phyloP scores from a whole-genome alignment of 495 filamentous ascomycete species.

The Xylaria nigripes region DNA sequence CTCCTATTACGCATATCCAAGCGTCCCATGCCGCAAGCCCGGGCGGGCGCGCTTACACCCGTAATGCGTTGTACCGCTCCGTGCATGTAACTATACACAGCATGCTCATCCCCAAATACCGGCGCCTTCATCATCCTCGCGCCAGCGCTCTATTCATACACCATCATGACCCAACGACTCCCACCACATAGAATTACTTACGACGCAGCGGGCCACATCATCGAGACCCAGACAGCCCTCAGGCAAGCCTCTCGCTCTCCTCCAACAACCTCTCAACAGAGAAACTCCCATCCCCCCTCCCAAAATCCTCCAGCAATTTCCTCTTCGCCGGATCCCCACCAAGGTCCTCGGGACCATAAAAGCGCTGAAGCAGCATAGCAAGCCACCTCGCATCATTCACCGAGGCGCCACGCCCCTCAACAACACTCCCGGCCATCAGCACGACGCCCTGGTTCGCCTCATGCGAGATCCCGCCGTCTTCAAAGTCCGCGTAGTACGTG shows the following conservation, averaged over 20 bases:
- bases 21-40: too few relatives aligned
- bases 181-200: background rate
- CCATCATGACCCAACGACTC: background rate
- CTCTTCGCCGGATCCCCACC: conserved; percentile 44
- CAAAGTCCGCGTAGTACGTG: conserved; percentile 71
- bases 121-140: too few relatives aligned
- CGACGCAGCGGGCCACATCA: too few relatives aligned
- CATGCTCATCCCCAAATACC: too few relatives aligned
- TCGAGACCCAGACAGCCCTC: background rate
- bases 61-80: too few relatives aligned
- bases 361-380: conserved; percentile 89
- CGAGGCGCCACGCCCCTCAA: conserved; percentile 66
- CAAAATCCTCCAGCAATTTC: conserved; percentile 74
- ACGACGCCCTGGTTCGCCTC: conserved; percentile 65
- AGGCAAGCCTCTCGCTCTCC: conserved; percentile 72
- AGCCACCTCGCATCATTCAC: conserved; percentile 78
- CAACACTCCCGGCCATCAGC: conserved; percentile 72
- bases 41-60: too few relatives aligned
- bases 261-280: conserved; percentile 76
- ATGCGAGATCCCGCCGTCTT: conserved; percentile 27
- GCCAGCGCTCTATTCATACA: background rate
- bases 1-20: too few relatives aligned
- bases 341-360: conserved; percentile 52
- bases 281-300: conserved; percentile 64
- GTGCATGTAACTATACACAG: too few relatives aligned